Conservation (phyloP, 148 eudicot genomes). For the Vaccinium vitisidaea region DNA sequence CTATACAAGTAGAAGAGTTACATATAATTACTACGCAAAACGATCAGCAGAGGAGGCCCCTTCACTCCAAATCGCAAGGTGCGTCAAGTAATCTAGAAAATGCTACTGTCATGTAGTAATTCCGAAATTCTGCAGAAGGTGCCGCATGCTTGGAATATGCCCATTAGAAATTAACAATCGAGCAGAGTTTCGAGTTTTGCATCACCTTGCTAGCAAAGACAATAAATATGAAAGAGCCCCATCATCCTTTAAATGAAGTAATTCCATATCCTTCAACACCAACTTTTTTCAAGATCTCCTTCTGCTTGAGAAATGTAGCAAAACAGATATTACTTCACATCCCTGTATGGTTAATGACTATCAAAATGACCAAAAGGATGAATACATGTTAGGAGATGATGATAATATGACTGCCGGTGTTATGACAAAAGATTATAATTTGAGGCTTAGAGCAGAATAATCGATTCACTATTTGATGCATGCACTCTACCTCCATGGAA, state of each 20-base stretch:
- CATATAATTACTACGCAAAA: background rate
- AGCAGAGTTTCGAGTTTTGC: background rate
- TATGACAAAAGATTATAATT: background rate
- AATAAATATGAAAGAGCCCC: background rate
- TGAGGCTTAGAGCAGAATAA: background rate
- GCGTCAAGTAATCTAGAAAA: background rate
- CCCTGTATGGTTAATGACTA: background rate
- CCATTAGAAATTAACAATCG: background rate
- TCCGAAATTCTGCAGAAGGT: background rate
- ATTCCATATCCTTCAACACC: constrained; percentile 42
- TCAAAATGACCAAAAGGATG: background rate
- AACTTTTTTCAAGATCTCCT: constrained; percentile 49
- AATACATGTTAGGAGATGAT: background rate
- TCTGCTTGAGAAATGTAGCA: constrained; percentile 35
- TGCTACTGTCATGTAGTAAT: background rate
- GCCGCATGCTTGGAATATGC: background rate
- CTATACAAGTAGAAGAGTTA: background rate
- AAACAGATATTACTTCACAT: background rate
- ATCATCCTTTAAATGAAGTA: constrained; percentile 13
- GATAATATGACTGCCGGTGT: background rate
- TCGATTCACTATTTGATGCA: background rate
- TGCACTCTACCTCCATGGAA: background rate
- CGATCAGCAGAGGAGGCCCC: background rate
- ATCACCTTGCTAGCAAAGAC: background rate
- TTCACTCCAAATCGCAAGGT: background rate